A percentile compares a stretch with the other conserved stretches of the same genome.
Evolutionary conservation across 2,329 filamentous ascomycete species (phyloP).

Genomic region (Colletotrichum sublineola): DNA sequence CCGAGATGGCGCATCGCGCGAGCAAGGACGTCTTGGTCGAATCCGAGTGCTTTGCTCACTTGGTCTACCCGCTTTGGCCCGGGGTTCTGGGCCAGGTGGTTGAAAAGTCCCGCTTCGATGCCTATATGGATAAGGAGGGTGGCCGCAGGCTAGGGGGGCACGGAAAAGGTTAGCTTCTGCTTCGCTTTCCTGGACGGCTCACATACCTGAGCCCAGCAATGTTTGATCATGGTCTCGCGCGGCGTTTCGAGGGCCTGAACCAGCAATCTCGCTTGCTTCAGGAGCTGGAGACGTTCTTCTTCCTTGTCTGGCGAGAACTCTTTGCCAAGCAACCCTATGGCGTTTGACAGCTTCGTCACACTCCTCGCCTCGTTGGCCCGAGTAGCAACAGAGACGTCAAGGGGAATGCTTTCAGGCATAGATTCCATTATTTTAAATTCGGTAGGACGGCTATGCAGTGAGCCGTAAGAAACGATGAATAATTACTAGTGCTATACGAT

Average conservation of each 20-base stretch:
- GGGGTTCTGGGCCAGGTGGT: constrained; percentile 12
- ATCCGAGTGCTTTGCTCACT: not conserved
- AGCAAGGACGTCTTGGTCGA: constrained; percentile 43
- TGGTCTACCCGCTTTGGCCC: constrained; percentile 7
- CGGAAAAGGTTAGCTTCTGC: not conserved
- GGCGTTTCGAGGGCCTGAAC: constrained; percentile 47
- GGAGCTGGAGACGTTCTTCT: too few species aligned
- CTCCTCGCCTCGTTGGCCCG: too few species aligned
- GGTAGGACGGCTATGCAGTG: too few species aligned
- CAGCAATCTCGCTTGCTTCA: constrained; percentile 13
- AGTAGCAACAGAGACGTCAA: too few species aligned
- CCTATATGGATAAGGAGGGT: constrained; percentile 11
- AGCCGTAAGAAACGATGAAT: too few species aligned
- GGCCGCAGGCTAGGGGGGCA: not conserved
- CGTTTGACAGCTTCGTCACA: too few species aligned
- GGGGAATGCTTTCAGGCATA: too few species aligned
- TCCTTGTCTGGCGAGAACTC: too few species aligned
- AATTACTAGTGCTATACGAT: too few species aligned
- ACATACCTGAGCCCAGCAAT: constrained; percentile 49
- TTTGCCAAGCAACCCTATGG: too few species aligned
- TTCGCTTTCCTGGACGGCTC: not conserved
- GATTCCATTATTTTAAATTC: too few species aligned
- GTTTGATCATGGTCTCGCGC: constrained; percentile 49
- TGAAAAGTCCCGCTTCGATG: constrained; percentile 21
- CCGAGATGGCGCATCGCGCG: constrained; percentile 52